Evolutionary conservation across 768 basidiomycete genomes (phyloP).

Genomic region (Exidia glandulosa): DNA sequence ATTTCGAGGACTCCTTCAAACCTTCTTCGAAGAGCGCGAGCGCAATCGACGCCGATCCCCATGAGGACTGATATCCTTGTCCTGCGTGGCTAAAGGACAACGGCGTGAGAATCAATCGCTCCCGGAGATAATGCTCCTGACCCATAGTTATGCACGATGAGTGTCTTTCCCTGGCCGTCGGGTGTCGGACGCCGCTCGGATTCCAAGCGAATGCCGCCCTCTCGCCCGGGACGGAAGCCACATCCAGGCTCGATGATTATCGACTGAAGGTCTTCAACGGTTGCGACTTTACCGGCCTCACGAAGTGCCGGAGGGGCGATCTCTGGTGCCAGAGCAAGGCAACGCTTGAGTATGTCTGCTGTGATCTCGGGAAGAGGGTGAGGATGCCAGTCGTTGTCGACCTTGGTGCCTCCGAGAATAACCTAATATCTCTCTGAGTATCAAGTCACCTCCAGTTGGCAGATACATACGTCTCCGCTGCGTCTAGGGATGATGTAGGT

Average conservation of each 20-base stretch:
- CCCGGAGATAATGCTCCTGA: neutral
- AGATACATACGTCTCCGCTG: slow-evolving; percentile 8
- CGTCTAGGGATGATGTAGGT: slow-evolving; percentile 15
- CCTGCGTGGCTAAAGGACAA: slow-evolving; percentile 10
- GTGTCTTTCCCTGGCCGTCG: neutral
- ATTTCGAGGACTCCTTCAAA: too few species aligned
- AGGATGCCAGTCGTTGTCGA: slow-evolving; percentile 9
- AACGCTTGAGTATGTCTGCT: slow-evolving; percentile 11
- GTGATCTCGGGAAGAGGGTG: slow-evolving; percentile 10
- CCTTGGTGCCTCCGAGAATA: slow-evolving; percentile 10
- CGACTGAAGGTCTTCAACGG: slow-evolving; percentile 27
- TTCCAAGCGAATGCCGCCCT: slow-evolving; percentile 54
- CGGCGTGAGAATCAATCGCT: neutral
- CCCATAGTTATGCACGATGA: slow-evolving; percentile 17
- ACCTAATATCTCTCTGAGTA: too few species aligned
- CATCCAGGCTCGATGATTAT: slow-evolving; percentile 33
- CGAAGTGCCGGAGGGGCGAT: slow-evolving; percentile 10
- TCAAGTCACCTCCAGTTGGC: slow-evolving; percentile 17
- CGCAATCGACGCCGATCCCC: slow-evolving; percentile 15
- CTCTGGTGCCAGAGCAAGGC: slow-evolving; percentile 12
- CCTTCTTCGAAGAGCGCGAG: slow-evolving; percentile 2
- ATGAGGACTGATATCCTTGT: slow-evolving; percentile 14
- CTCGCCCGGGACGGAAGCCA: slow-evolving; percentile 57
- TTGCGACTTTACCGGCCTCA: slow-evolving; percentile 11
- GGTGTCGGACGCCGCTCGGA: neutral